phyloP scores from a whole-genome alignment of 768 basidiomycete species.

The Trametes meyenii region DNA sequence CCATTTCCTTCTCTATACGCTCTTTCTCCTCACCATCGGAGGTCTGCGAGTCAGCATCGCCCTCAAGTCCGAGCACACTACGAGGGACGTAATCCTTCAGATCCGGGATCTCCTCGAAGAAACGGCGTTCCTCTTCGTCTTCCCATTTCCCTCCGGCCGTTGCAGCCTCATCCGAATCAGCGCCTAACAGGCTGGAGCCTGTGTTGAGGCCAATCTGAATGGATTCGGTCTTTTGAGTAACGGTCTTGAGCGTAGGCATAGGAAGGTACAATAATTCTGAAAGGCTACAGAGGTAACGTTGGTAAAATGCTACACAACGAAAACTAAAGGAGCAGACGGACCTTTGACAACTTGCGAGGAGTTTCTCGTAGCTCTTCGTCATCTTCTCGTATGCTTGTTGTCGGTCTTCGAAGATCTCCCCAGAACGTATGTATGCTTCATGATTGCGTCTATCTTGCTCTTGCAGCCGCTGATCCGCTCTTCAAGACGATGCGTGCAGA shows the following conservation, averaged over 20 bases:
- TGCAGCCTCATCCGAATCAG: slow-evolving; percentile 43
- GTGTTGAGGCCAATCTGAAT: slow-evolving; percentile 68
- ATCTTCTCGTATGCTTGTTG: slow-evolving; percentile 99
- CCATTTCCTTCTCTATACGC: slow-evolving; percentile 55
- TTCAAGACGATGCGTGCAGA: neutral
- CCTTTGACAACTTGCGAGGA: slow-evolving; percentile 88
- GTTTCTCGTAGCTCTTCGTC: slow-evolving; percentile 93
- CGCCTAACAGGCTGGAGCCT: slow-evolving; percentile 29
- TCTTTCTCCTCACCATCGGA: slow-evolving; percentile 49
- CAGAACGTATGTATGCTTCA: slow-evolving; percentile 98
- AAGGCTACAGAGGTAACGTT: slow-evolving; percentile 50
- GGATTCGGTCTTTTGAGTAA: slow-evolving; percentile 79
- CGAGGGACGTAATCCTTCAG: slow-evolving; percentile 90
- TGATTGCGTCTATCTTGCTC: slow-evolving; percentile 97
- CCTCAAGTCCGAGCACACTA: slow-evolving; percentile 75
- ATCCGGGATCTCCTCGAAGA: slow-evolving; percentile 93
- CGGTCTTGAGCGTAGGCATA: slow-evolving; percentile 81
- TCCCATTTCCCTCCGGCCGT: slow-evolving; percentile 86
- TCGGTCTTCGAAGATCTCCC: slow-evolving; percentile 98
- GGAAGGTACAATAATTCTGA: slow-evolving; percentile 89
- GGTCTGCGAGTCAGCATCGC: slow-evolving; percentile 36
- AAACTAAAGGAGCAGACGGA: slow-evolving; percentile 42
- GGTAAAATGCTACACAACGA: neutral
- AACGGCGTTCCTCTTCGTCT: slow-evolving; percentile 93
- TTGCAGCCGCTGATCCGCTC: slow-evolving; percentile 73